These are phyloP conservation scores for Mucor saturninus DNA, from an alignment of 371 early-diverging fungal genomes.

Conservation along the genomic window DNA sequence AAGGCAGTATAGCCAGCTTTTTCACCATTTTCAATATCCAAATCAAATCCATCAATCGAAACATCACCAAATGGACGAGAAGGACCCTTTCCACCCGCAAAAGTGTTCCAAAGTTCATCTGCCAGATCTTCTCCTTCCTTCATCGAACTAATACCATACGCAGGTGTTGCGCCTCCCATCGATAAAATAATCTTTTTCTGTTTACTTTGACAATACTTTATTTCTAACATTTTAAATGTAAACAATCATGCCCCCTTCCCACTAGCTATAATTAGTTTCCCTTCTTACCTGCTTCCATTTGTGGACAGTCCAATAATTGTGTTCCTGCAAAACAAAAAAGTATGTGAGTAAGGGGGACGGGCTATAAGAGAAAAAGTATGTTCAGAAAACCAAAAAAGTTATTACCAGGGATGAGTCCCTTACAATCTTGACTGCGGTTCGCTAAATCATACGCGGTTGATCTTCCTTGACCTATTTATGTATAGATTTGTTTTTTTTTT, in stretches of 20 bases:
- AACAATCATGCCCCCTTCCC: not conserved
- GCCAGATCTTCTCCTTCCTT: constrained; percentile 58
- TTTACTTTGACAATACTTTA: constrained; percentile 56
- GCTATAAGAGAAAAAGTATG: too few relatives aligned
- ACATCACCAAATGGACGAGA: constrained; percentile 69
- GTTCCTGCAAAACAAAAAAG: constrained; percentile 41
- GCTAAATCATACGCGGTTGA: constrained; percentile 27
- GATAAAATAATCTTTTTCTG: constrained; percentile 59
- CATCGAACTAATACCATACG: constrained; percentile 57
- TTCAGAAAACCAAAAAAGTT: not conserved
- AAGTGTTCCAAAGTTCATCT: constrained; percentile 63
- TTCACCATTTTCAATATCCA: constrained; percentile 73
- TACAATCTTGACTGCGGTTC: constrained; percentile 25
- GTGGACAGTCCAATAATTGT: constrained; percentile 62
- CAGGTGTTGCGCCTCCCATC: constrained; percentile 68
- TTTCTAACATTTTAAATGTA: constrained; percentile 39
- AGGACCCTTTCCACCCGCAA: constrained; percentile 56
- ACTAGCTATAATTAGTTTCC: too few relatives aligned
- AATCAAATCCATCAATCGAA: constrained; percentile 70
- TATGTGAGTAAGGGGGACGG: too few relatives aligned
- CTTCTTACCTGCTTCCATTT: constrained; percentile 52
- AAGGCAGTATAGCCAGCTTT: constrained; percentile 59
- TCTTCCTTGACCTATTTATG: constrained; percentile 25
- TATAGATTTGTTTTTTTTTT: constrained; percentile 5
- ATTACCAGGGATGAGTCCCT: constrained; percentile 28